Percentiles rank a stretch among this genome's conserved stretches.
Evolutionary conservation across 1,284 basidiomycete genomes (phyloP).

Genomic region (Ustilago loliicola): DNA sequence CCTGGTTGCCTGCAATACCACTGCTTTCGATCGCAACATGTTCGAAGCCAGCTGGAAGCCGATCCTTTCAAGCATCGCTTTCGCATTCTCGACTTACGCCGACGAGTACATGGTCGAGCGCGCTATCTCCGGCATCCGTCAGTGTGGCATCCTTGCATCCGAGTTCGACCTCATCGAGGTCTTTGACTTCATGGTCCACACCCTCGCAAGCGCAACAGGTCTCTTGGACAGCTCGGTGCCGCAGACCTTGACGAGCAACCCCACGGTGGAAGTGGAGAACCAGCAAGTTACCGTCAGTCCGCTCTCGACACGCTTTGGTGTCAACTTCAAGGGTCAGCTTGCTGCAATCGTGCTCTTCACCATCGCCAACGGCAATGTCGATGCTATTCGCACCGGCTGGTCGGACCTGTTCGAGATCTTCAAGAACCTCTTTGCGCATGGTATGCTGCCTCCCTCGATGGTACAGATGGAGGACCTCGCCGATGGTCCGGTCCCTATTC

Average conservation of each 20-base stretch:
- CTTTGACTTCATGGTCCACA: conserved; percentile 94
- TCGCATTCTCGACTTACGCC: conserved; percentile 88
- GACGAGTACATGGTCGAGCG: conserved; percentile 97
- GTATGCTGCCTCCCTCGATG: conserved; percentile 83
- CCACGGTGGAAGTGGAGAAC: conserved; percentile 91
- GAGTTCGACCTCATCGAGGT: conserved; percentile 91
- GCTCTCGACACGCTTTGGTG: conserved; percentile 92
- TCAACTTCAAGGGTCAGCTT: conserved; percentile 93
- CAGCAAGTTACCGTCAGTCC: conserved; percentile 90
- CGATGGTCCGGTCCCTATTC: conserved; percentile 47
- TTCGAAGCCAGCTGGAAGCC: conserved; percentile 93
- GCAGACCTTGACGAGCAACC: conserved; percentile 78
- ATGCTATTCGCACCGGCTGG: conserved; percentile 94
- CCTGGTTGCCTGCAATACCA: conserved; percentile 83
- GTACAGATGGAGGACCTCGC: conserved; percentile 95
- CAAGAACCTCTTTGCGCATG: conserved; percentile 93
- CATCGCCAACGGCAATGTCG: conserved; percentile 96
- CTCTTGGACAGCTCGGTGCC: conserved; percentile 56
- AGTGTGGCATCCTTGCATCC: conserved; percentile 93
- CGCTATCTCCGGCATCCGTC: conserved; percentile 92
- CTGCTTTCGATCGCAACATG: conserved; percentile 88
- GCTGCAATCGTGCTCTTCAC: conserved; percentile 98
- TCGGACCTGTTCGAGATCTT: conserved; percentile 93
- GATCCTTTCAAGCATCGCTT: conserved; percentile 78
- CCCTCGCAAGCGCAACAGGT: conserved; percentile 74